Base-by-base conservation (phyloP, 306 rosid species). In the Casuarina equisetifolia region DNA sequence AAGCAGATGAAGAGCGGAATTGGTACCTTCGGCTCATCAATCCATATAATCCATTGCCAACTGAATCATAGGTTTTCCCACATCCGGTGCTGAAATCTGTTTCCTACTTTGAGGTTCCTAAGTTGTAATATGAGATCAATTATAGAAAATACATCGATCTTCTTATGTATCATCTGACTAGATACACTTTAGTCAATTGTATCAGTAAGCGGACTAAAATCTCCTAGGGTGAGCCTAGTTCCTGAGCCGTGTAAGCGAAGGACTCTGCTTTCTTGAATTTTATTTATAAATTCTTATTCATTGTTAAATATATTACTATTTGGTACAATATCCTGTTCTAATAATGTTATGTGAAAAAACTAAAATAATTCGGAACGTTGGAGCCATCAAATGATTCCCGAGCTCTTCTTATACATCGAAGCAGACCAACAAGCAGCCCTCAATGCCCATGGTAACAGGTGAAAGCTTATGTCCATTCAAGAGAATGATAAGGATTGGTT, bases 61-160 rank as follows among this genome's bases (percentile, higher is more conserved):
- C 50, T 69, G 54, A 57, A 9, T 7, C 40, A 4, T 40, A 2
- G 48, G 55, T 70, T 74, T 73, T 83, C 62, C 84, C 62, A 58
- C 84, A 73, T 68, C 68, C 80, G 82, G 71, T 91, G 82, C 81
- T 82, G 63, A 80, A 80, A 36, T 55, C 72, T 53, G 46, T 74
- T 81, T 32, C 25, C 70, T 25, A 13, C 74, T 79, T 52, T 73
- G 81, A 72, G 75, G 76, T 72, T 80, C 79, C 81, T 79, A 76
- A 70, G 39, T 15, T 52, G 59, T 78, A 62, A 39, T 68, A 50
- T 58, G 78, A 76, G 75, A 71, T 68, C 82, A 63, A 51, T 77
- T 19, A 75, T 80, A 87, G 79, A 73, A 73, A 79, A 80, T 83
- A 76, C 83, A 78, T 85, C 78, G 55, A 68, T 82, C 40, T 54